Percentiles rank a stretch among this genome's conserved stretches.
Conservation (phyloP, 1,284 basidiomycete genomes). For the Pholiota adiposa region DNA sequence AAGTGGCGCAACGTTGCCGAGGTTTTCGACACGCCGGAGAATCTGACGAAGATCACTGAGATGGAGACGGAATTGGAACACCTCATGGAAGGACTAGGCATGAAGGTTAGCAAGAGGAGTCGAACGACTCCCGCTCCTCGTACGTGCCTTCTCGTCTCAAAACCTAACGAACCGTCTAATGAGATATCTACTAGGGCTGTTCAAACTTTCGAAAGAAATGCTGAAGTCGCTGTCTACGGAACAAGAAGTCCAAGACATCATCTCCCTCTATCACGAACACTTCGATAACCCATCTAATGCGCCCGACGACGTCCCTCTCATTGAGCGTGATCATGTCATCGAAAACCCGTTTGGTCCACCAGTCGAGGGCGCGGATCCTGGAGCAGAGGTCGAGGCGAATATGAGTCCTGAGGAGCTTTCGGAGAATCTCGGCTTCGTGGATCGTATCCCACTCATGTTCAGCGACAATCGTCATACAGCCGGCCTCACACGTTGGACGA, state of each 20-base stretch:
- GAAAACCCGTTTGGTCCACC: not conserved
- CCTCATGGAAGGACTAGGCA: conserved; percentile 21
- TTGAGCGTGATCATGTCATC: not conserved
- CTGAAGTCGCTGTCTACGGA: not conserved
- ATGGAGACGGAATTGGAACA: conserved; percentile 21
- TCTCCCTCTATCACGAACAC: not conserved
- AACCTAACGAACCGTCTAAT: not conserved
- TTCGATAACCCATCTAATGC: not conserved
- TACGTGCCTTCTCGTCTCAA: not conserved
- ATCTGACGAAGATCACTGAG: conserved; percentile 13
- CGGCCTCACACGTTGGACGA: conserved; percentile 25
- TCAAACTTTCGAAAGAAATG: not conserved
- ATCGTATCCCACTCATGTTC: conserved; percentile 26
- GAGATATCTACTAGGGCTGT: not conserved
- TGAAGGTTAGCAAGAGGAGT: not conserved
- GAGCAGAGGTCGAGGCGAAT: conserved; percentile 27
- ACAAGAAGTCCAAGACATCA: not conserved
- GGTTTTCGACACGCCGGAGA: conserved; percentile 5
- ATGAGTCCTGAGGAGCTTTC: conserved; percentile 11
- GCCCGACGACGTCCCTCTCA: conserved; percentile 6
- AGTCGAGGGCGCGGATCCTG: conserved; percentile 20
- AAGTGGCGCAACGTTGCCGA: conserved; percentile 24
- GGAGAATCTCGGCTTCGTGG: conserved; percentile 23
- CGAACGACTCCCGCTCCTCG: not conserved
- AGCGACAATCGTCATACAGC: conserved; percentile 19